Evolutionary conservation across 2,329 filamentous ascomycete genomes (phyloP).

Genomic region (Colletotrichum scovillei): DNA sequence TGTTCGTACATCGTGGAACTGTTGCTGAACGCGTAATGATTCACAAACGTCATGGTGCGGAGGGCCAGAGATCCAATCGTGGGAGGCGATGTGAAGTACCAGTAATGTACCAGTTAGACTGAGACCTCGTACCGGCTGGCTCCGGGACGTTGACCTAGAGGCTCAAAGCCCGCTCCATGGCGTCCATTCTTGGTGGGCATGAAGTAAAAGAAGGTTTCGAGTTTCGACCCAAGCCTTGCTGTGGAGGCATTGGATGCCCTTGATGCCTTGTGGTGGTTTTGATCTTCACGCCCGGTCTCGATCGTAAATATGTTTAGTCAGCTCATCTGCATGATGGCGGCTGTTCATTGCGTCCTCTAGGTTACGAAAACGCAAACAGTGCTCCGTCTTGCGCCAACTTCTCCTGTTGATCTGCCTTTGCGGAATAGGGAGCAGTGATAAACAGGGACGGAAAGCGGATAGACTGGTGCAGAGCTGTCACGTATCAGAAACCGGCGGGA

Average conservation of each 20-base stretch:
- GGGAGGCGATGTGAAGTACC: neutral
- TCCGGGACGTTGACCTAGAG: neutral
- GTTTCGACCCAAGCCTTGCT: neutral
- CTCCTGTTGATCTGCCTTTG: neutral
- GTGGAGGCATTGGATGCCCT: neutral
- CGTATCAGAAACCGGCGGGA: slow-evolving; percentile 10
- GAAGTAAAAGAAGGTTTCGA: neutral
- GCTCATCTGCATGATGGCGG: neutral
- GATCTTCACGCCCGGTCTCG: neutral
- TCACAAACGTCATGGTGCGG: slow-evolving; percentile 4
- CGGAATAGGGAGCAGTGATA: neutral
- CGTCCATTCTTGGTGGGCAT: neutral
- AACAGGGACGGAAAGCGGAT: slow-evolving; percentile 1
- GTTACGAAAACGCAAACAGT: neutral
- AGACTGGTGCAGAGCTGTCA: slow-evolving; percentile 17
- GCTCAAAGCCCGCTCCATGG: neutral
- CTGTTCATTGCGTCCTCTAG: neutral
- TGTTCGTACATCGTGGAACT: neutral
- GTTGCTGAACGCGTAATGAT: neutral
- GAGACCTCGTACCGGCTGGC: neutral
- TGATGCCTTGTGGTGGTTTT: neutral
- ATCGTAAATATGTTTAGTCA: neutral
- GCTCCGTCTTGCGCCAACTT: neutral
- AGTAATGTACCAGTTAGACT: neutral
- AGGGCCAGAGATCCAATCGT: neutral